Evolutionary conservation across 495 filamentous ascomycete species (phyloP).

Genomic region (Apiosordaria backusii): DNA sequence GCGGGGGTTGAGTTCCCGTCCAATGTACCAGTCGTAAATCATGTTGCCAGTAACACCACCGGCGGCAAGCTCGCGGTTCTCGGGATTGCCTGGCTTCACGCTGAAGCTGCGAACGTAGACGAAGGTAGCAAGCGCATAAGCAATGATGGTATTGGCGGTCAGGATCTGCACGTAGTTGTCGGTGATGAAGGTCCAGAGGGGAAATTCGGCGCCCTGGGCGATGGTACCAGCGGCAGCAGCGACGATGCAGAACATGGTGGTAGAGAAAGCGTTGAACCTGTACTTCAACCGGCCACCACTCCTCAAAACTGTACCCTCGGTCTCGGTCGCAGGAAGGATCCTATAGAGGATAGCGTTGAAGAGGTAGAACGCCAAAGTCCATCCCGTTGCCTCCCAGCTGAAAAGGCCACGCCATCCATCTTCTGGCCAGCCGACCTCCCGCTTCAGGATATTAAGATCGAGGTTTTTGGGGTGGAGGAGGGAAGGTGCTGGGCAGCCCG

Average conservation of each 20-base stretch:
- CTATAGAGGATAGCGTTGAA: constrained; percentile 71
- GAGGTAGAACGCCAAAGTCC: constrained; percentile 73
- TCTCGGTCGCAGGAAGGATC: constrained; percentile 71
- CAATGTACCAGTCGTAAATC: constrained; percentile 96
- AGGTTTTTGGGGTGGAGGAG: constrained; percentile 71
- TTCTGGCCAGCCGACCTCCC: constrained; percentile 74
- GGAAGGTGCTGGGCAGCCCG: constrained; percentile 88
- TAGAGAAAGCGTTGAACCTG: constrained; percentile 85
- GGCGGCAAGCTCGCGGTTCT: constrained; percentile 71
- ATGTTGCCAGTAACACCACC: constrained; percentile 81
- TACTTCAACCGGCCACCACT: constrained; percentile 78
- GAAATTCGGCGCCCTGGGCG: constrained; percentile 73
- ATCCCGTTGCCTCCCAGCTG: constrained; percentile 59
- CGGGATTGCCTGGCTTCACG: constrained; percentile 65
- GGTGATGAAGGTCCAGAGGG: constrained; percentile 87
- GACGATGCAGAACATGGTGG: constrained; percentile 64
- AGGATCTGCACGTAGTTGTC: constrained; percentile 85
- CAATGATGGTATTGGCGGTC: constrained; percentile 75
- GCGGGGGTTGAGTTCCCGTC: constrained; percentile 92
- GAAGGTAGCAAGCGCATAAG: constrained; percentile 62
- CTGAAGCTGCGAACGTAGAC: constrained; percentile 79
- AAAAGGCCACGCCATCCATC: constrained; percentile 60
- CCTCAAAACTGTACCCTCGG: constrained; percentile 64
- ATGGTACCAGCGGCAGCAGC: constrained; percentile 69
- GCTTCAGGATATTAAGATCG: constrained; percentile 65